These are phyloP conservation scores for Trichophyton mentagrophytes DNA, from an alignment of 2,329 filamentous ascomycete genomes.

Conservation along the genomic window DNA sequence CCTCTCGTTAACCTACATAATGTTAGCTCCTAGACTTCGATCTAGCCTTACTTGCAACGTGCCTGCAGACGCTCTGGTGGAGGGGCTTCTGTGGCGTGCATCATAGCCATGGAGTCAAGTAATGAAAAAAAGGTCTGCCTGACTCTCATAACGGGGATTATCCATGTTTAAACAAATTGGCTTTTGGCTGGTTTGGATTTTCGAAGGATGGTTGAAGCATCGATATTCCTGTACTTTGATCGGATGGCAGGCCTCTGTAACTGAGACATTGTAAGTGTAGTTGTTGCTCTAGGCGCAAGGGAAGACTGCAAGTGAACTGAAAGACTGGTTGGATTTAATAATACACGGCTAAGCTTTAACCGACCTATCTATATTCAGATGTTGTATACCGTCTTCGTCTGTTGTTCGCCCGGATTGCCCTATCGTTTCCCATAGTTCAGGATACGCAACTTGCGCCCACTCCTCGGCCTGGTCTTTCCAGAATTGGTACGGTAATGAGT, in stretches of 20 bases:
- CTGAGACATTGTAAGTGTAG: not conserved
- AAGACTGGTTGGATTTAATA: not conserved
- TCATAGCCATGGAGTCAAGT: no score
- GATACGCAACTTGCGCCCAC: conserved; percentile 60
- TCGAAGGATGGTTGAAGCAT: no score
- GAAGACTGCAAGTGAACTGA: not conserved
- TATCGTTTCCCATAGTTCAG: conserved; percentile 55
- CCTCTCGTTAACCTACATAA: not conserved
- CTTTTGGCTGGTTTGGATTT: no score
- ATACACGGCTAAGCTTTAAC: conserved; percentile 6
- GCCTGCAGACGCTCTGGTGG: no score
- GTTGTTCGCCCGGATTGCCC: conserved; percentile 26
- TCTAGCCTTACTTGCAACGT: no score
- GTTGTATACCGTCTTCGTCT: conserved; percentile 11
- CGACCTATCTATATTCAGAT: conserved; percentile 11
- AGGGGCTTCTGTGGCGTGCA: no score
- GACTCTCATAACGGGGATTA: no score
- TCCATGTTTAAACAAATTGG: no score
- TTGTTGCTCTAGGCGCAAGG: not conserved
- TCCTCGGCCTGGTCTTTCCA: conserved; percentile 57
- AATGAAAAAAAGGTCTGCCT: no score
- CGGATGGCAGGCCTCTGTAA: not conserved
- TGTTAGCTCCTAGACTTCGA: not conserved
- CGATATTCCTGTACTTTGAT: not conserved
- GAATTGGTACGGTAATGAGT: conserved; percentile 52